phyloP scores from a whole-genome alignment of 2,329 filamentous ascomycete genomes.

The Monilinia fructicola region DNA sequence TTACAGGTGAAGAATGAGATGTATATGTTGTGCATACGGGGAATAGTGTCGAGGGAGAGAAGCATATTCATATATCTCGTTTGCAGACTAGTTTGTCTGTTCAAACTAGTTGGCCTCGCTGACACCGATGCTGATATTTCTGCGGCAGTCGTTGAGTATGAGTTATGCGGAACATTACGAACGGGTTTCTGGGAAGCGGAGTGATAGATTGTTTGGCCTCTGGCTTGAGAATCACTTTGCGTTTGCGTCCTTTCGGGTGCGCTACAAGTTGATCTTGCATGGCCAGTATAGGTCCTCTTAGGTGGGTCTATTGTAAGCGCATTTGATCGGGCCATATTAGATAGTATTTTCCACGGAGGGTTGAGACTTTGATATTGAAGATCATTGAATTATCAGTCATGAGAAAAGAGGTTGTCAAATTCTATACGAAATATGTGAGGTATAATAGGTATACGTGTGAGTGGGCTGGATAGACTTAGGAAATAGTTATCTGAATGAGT shows the following conservation, averaged over 20 bases:
- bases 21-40: constrained; percentile 1
- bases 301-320: constrained; percentile 26
- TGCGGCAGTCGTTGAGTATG: not conserved
- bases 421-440: not conserved
- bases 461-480: not conserved
- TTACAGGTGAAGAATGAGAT: not conserved
- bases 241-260: not conserved
- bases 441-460: not conserved
- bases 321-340: constrained; percentile 28
- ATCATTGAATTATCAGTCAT: not conserved
- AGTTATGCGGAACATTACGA: not conserved
- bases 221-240: not conserved
- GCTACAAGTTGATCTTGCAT: constrained; percentile 19
- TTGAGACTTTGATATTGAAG: not conserved
- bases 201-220: not conserved
- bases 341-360: not conserved
- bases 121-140: not conserved
- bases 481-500: not conserved
- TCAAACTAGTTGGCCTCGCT: not conserved
- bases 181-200: not conserved
- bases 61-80: not conserved
- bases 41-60: not conserved
- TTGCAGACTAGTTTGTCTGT: not conserved
- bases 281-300: constrained; percentile 24
- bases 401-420: not conserved